Evolutionary conservation across 495 filamentous ascomycete genomes (phyloP), one percentile per base, ranked within the genome.

Genomic region (Tetracladium setigerum): DNA sequence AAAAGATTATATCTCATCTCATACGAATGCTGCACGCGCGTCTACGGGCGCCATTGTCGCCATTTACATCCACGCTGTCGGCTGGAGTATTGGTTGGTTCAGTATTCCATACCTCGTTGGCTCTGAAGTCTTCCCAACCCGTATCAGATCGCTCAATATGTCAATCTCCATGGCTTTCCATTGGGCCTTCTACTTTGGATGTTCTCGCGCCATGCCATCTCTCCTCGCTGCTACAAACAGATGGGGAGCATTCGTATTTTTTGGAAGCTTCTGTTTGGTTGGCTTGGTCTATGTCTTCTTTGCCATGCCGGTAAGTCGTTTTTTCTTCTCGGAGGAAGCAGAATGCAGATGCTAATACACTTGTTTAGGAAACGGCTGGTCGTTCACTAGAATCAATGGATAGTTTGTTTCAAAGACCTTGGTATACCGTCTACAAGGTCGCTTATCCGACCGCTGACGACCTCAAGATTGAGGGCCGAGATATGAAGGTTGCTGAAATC

Each of bases 131-230:
- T 74, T 77, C 56, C 70, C 73, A 1, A 70, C 61, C 13, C 66
- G 72, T n/a, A 68, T 70, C n/a, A 67, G 70, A 5, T 67, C 73
- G 7, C 60, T 67, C 16, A 71, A 69, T 12, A 64, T 75, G 14
- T 67, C 64, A 6, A 58, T 72, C 16, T 68, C 65, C 0, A 68
- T 70, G 0, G 67, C 74, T 0, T 73, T 73, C 0, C 72, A 77
- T 50, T 79, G 74, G 73, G 53, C 77, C 11, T 76, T 78, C 61
- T 76, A 77, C 47, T 79, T 78, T 44, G 66, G 67, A 36, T 69
- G 77, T 63, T 71, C 68, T 3, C 67, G 74, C 43, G 66, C 76
- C 31, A 78, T 70, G 10, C 74, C 76, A n/a, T 15, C 12, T 18
- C 22, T 27, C 2, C 65, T 69, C 43, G 70, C 73, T 9, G 62